Evolutionary conservation across 257 asterid genomes (phyloP).

Genomic region (Voacanga thouarsii): DNA sequence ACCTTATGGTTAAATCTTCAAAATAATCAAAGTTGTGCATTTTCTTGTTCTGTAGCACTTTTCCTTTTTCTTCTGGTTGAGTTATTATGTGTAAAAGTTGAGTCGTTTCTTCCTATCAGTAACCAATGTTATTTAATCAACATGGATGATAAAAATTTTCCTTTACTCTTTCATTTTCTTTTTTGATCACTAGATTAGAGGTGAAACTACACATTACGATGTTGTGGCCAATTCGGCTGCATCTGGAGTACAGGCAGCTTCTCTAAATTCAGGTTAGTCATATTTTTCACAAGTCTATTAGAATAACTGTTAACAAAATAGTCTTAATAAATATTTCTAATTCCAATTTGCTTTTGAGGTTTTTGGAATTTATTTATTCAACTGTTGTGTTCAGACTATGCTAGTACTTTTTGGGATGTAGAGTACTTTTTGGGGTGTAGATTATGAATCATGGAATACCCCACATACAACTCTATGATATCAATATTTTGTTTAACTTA

Average conservation of each 20-base stretch:
- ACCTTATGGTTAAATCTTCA: no score
- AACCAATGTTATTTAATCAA: no score
- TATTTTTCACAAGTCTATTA: background rate
- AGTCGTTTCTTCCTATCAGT: no score
- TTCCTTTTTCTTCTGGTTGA: no score
- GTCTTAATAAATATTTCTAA: background rate
- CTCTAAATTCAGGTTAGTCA: constrained; percentile 63
- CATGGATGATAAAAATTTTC: no score
- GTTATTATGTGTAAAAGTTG: no score
- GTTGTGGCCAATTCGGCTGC: constrained; percentile 94
- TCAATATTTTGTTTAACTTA: background rate
- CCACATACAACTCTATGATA: background rate
- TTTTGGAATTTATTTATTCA: background rate
- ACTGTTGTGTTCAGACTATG: background rate
- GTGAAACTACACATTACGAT: constrained; percentile 94
- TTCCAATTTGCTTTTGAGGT: background rate
- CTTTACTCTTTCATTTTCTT: constrained; percentile 11
- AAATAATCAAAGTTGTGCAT: no score
- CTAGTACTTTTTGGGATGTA: background rate
- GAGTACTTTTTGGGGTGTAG: no score
- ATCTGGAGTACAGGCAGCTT: constrained; percentile 91
- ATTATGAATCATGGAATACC: background rate
- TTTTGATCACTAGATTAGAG: constrained; percentile 61
- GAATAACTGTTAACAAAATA: background rate
- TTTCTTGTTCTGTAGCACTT: no score